Percentiles rank a stretch among this genome's conserved stretches.
Conservation (phyloP, 805 yeast genomes). For the Debaryomyces castellii region DNA sequence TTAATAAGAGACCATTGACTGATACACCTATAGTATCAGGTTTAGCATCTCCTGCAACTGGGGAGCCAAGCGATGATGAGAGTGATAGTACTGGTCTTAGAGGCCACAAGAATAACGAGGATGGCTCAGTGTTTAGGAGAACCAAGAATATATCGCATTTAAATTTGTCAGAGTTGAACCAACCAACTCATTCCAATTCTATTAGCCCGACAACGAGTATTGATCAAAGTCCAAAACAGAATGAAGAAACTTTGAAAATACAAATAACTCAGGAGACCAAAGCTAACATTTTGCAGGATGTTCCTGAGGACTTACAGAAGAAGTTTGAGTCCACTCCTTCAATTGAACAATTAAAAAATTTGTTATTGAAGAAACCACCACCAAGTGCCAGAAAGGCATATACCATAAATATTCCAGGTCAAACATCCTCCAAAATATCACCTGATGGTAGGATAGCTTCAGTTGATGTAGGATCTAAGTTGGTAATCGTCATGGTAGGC, state of each 20-base stretch:
- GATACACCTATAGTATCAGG: slow-evolving; percentile 71
- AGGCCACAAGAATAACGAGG: slow-evolving; percentile 10
- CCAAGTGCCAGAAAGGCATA: slow-evolving; percentile 61
- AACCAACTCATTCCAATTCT: slow-evolving; percentile 8
- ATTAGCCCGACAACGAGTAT: slow-evolving; percentile 12
- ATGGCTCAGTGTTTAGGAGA: slow-evolving; percentile 11
- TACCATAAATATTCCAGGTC: slow-evolving; percentile 89
- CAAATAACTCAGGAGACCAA: slow-evolving; percentile 20
- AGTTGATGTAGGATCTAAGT: slow-evolving; percentile 73
- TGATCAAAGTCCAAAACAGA: background rate
- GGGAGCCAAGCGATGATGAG: slow-evolving; percentile 26
- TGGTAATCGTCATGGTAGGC: slow-evolving; percentile 96
- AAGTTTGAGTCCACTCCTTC: slow-evolving; percentile 42
- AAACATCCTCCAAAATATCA: slow-evolving; percentile 74
- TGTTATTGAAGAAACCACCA: slow-evolving; percentile 35
- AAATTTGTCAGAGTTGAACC: slow-evolving; percentile 32
- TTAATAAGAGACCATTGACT: slow-evolving; percentile 69
- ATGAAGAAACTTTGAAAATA: slow-evolving; percentile 2
- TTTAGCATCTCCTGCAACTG: slow-evolving; percentile 51
- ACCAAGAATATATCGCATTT: slow-evolving; percentile 39
- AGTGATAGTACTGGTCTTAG: slow-evolving; percentile 8
- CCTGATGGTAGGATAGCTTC: slow-evolving; percentile 71
- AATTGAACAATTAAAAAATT: slow-evolving; percentile 35
- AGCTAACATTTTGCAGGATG: slow-evolving; percentile 32
- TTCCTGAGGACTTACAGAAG: slow-evolving; percentile 32